A percentile compares a stretch with the other conserved stretches of the same genome.
Evolutionary conservation across 257 asterid genomes (phyloP).

Genomic region (Solanum sitiens): DNA sequence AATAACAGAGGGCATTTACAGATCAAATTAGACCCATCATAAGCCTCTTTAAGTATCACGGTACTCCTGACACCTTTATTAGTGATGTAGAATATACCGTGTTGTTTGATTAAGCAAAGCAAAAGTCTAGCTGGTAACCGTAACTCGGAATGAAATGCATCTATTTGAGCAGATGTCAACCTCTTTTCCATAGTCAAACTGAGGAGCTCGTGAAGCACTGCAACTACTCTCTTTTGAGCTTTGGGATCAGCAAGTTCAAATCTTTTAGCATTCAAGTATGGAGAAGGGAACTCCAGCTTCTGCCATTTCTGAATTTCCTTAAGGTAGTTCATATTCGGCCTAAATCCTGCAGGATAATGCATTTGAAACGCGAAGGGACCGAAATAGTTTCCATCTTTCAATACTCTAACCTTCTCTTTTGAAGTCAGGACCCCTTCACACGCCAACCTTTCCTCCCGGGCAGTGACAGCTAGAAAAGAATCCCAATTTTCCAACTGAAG

Average conservation of each 20-base stretch:
- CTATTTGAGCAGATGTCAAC: conserved; percentile 75
- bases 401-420: conserved; percentile 28
- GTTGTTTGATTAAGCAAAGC: conserved; percentile 84
- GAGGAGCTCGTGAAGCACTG: conserved; percentile 87
- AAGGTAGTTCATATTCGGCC: conserved; percentile 77
- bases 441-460: conserved; percentile 60
- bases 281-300: conserved; percentile 91
- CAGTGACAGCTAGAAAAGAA: conserved; percentile 73
- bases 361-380: conserved; percentile 67
- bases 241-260: conserved; percentile 61
- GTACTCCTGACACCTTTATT: conserved; percentile 79
- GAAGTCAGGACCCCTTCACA: conserved; percentile 5
- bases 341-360: conserved; percentile 70
- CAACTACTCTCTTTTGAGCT: conserved; percentile 75
- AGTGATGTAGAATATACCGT: conserved; percentile 76
- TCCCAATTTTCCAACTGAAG: conserved; percentile 88
- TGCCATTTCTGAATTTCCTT: conserved; percentile 81
- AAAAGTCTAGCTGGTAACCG: conserved; percentile 66
- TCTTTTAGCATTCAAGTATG: conserved; percentile 74
- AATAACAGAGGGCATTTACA: conserved; percentile 58
- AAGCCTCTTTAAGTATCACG: conserved; percentile 75
- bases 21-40: conserved; percentile 52
- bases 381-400: conserved; percentile 65
- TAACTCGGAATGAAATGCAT: conserved; percentile 66
- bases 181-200: conserved; percentile 86